A percentile compares a stretch with the other conserved stretches of the same genome.
These are phyloP conservation scores for Eleusine indica DNA, from an alignment of 176 grass and related monocot species.

Conservation along the genomic window DNA sequence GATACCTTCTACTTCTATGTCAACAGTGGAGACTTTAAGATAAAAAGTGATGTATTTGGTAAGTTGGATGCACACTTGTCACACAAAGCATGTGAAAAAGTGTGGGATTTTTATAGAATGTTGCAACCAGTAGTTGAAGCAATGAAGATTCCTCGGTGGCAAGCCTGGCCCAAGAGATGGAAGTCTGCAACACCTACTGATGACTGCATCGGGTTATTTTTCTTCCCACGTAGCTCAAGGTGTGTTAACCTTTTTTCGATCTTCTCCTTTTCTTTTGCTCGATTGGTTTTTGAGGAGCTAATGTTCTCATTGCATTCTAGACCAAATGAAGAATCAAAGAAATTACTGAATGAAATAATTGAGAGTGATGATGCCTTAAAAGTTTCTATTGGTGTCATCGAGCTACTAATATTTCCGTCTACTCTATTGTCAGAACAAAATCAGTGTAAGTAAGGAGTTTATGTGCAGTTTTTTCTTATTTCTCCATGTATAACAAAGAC, in stretches of 20 bases:
- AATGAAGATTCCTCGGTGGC: conserved; percentile 45
- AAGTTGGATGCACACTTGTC: conserved; percentile 59
- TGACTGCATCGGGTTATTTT: conserved; percentile 70
- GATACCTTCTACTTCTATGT: conserved; percentile 38
- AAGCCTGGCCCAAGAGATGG: conserved; percentile 72
- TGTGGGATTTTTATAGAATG: conserved; percentile 40
- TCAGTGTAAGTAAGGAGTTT: conserved; percentile 42
- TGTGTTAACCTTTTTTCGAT: conserved; percentile 27
- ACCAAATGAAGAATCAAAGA: conserved; percentile 43
- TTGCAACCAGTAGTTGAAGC: conserved; percentile 52
- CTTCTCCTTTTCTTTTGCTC: background rate
- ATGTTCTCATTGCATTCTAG: conserved; percentile 32
- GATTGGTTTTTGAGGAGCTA: conserved; percentile 20
- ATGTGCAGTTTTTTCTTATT: background rate
- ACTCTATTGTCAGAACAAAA: conserved; percentile 47
- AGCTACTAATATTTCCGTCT: conserved; percentile 65
- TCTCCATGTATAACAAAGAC: background rate
- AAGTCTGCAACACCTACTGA: conserved; percentile 55
- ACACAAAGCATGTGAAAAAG: conserved; percentile 60
- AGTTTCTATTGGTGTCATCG: conserved; percentile 39
- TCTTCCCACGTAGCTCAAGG: conserved; percentile 55
- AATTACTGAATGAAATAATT: conserved; percentile 39
- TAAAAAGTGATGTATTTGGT: conserved; percentile 37
- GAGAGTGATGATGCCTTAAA: conserved; percentile 45
- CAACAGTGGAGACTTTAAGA: conserved; percentile 64